Evolutionary conservation across 1,284 basidiomycete species (phyloP), one percentile per base, ranked within the genome.

Genomic region (Lentinula novae-zelandiae): DNA sequence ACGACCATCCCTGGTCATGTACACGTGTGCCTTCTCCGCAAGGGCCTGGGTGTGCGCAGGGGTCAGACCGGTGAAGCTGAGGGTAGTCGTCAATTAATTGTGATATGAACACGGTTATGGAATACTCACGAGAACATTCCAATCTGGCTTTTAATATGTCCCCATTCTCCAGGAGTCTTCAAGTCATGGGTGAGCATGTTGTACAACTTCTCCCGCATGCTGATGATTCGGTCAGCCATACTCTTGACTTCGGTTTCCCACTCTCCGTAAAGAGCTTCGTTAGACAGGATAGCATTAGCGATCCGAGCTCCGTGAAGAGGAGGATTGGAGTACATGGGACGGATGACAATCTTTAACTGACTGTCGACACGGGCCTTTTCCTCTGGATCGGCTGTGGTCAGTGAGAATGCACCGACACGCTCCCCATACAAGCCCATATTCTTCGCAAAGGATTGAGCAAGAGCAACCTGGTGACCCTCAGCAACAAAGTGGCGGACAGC

Each of bases 351-450:
- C 84, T 98, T 98, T 72, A 96, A 76, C 77, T 98, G 97, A 73
- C 90, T 93, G 75, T 95, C 90, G 56, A 96, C 87, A 56, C 95
- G 88, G 53, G 89, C 92, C 74, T 90, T 93, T 76, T 97, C 95
- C 66, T 92, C 92, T 54, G 86, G 78, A 66, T 84, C 84, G 62
- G 77, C 74, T 51, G 86, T 86, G 56, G 90, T 87, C 68, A 98
- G 75, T 22, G 93, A 95, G 83, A 99, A 94, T n/a, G 93, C 90
- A 20, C 96, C 96, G 62, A 94, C 93, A 72, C 96, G 93, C 77
- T 98, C 96, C 66, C 96, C 97, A 75, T 99, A 99, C 44, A 99
- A 84, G 63, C 97, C 96, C 84, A 98, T 96, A 82, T 99, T 99
- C 84, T 99, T 99, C 59, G 97, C 97, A 75, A 98, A 99, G 58